These are phyloP conservation scores for Astrocystis sublimbata DNA, from an alignment of 495 filamentous ascomycete species.

Conservation along the genomic window DNA sequence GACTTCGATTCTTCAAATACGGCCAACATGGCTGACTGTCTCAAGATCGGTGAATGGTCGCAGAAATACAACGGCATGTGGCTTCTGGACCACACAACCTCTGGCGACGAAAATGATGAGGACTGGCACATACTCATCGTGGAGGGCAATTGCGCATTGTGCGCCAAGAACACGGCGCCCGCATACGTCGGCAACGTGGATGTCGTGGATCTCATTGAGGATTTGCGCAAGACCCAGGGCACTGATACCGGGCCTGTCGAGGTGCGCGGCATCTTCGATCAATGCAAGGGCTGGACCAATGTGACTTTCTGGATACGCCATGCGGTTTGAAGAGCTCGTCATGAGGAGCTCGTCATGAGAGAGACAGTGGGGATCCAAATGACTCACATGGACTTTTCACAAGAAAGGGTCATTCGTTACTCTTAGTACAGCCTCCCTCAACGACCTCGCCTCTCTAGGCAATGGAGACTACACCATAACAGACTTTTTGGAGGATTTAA, in stretches of 20 bases:
- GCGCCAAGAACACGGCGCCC: conserved; percentile 16
- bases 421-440: too few species aligned
- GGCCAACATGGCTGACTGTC: conserved; percentile 17
- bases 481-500: too few species aligned
- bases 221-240: neutral
- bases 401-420: too few species aligned
- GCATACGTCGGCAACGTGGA: conserved; percentile 21
- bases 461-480: too few species aligned
- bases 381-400: too few species aligned
- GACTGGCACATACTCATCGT: conserved; percentile 16
- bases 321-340: neutral
- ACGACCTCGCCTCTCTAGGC: too few species aligned
- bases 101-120: neutral
- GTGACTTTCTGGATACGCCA: conserved; percentile 18
- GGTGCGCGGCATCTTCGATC: neutral
- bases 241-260: neutral
- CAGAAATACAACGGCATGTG: conserved; percentile 15
- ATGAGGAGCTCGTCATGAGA: neutral
- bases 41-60: conserved; percentile 10
- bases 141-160: conserved; percentile 9
- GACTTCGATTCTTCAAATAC: neutral
- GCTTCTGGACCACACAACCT: conserved; percentile 5
- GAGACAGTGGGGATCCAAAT: neutral
- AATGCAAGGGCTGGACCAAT: conserved; percentile 3
- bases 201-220: conserved; percentile 12